Conservation (phyloP, 352 stramenopile species). For the Phytophthora quininea region DNA sequence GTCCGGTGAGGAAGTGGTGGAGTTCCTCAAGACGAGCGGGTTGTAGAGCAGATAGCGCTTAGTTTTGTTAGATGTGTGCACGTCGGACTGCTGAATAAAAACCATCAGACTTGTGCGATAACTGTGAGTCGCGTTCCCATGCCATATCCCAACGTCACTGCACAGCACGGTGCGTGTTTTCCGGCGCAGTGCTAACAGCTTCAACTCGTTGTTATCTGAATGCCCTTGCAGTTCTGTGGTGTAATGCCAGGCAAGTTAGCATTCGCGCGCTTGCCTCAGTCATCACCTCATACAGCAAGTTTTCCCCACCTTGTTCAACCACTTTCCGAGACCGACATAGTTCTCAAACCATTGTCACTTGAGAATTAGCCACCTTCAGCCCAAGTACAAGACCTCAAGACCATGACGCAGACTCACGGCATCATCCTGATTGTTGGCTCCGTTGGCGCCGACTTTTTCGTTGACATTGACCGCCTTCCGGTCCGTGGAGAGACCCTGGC, state of each 20-base stretch:
- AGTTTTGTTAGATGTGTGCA: constrained; percentile 7
- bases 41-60: constrained; percentile 6
- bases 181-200: background rate
- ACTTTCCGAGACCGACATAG: background rate
- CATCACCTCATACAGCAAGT: constrained; percentile 1
- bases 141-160: too few species aligned
- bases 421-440: constrained; percentile 65
- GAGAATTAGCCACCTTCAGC: constrained; percentile 2
- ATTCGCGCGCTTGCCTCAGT: background rate
- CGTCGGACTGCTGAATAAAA: background rate
- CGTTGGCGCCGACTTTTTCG: constrained; percentile 71
- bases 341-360: constrained; percentile 6
- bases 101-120: background rate
- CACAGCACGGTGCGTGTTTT: background rate
- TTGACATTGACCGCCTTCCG: constrained; percentile 61
- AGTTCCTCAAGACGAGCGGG: constrained; percentile 38
- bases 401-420: constrained; percentile 24
- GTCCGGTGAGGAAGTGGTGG: constrained; percentile 36
- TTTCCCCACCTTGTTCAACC: constrained; percentile 4
- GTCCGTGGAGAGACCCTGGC: constrained; percentile 60
- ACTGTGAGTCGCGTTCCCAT: background rate
- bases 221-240: too few species aligned
- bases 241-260: background rate
- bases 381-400: background rate
- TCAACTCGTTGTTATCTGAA: background rate